Evolutionary conservation across 208 protist species (phyloP), one percentile per base, ranked within the genome.

Genomic region (Leishmania tropica): DNA sequence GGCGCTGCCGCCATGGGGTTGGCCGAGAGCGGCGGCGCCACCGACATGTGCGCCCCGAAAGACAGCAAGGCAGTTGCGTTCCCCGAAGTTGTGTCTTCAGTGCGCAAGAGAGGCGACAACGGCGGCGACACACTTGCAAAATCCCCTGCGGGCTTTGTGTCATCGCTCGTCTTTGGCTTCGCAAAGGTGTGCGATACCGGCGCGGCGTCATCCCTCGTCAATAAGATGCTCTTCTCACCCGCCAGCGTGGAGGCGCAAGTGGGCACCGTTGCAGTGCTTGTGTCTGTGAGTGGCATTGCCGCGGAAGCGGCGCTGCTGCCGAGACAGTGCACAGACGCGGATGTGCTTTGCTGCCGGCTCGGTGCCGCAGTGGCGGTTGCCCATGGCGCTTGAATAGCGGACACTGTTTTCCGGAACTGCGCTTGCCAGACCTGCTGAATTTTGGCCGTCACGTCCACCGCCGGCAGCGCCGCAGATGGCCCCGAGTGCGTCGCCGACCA

Each of bases 391-490:
- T 51, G 51, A 10, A 28, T 35, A 11, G 40, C 40, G 42, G 21
- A 8, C 13, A 42, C n/a, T 37, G 58, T 28, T 21, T 28, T 56
- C 17, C 72, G 72, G 31, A 80, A 28, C 76, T 73, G 76, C 35
- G 45, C 28, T 37, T 62, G 72, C 79, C 79, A 81, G 60, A 58
- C 51, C 35, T 75, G 81, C 53, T 68, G 76, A 37, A 81, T 80
- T 8, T 71, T 76, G 5, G 56, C 15, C 6, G 81, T 78, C 42
- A 85, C 56, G 31, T 85, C 81, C 21, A 82, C 40, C 6, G 77
- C 42, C 2, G 82, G 81, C 76, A 85, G 71, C 45, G 76, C 64
- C 45, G 76, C 28, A 21, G 75, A 47, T 37, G 75, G n/a, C 17
- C 56, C 21, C 17, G 31, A 65, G 19, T 58, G n/a, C 10, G 37